Evolutionary conservation across 1,284 basidiomycete genomes (phyloP).

Genomic region (Termitomyces sp.): DNA sequence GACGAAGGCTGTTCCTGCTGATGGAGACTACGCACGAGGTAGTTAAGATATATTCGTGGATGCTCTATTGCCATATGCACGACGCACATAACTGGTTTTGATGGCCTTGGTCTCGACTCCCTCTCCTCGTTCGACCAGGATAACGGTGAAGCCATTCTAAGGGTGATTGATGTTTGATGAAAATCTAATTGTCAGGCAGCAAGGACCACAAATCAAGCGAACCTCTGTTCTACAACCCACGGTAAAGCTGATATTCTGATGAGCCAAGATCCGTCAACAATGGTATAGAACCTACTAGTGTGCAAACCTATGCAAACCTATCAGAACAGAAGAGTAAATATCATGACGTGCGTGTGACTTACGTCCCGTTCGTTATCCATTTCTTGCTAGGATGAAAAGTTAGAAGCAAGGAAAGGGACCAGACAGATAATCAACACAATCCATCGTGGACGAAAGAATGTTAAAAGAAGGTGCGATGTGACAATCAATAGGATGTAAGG

Average conservation of each 20-base stretch:
- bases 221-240: slow-evolving; percentile 56
- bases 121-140: slow-evolving; percentile 66
- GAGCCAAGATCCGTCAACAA: background rate
- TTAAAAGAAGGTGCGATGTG: background rate
- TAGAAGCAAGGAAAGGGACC: slow-evolving; percentile 27
- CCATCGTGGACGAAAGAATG: background rate
- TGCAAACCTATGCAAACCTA: slow-evolving; percentile 40
- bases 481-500: background rate
- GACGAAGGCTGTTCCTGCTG: slow-evolving; percentile 80
- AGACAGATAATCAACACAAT: background rate
- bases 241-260: slow-evolving; percentile 49
- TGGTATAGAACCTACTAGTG: slow-evolving; percentile 29
- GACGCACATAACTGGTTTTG: slow-evolving; percentile 59
- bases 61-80: slow-evolving; percentile 56
- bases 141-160: slow-evolving; percentile 38
- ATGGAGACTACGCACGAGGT: slow-evolving; percentile 57
- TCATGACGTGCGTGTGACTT: slow-evolving; percentile 10
- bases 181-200: slow-evolving; percentile 24
- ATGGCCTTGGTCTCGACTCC: slow-evolving; percentile 77
- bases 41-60: slow-evolving; percentile 40
- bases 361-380: slow-evolving; percentile 32
- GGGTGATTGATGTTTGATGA: slow-evolving; percentile 10
- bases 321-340: background rate
- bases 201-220: slow-evolving; percentile 13
- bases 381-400: slow-evolving; percentile 37